These are phyloP conservation scores for Schizosaccharomyces versatilis DNA, from an alignment of 1,139 yeast species.

Conservation along the genomic window DNA sequence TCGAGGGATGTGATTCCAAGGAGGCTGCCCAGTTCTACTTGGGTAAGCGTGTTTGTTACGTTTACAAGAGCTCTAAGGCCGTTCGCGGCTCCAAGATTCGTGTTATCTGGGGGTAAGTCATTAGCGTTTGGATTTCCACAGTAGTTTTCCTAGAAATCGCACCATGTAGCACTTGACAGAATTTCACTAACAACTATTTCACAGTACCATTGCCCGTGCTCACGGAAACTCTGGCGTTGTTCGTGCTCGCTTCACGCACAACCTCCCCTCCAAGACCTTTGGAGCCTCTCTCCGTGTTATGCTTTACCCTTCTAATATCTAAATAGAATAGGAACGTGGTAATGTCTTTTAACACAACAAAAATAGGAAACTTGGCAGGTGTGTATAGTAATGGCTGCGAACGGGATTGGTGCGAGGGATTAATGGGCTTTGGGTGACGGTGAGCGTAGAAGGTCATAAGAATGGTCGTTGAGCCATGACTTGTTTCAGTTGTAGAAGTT, in stretches of 20 bases:
- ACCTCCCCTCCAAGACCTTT: slow-evolving; percentile 97
- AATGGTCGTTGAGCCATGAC: too few species aligned
- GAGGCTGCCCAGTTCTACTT: slow-evolving; percentile 96
- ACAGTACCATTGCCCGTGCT: slow-evolving; percentile 50
- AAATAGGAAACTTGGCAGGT: too few species aligned
- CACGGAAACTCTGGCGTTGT: slow-evolving; percentile 98
- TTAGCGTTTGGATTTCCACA: not conserved
- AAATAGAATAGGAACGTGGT: slow-evolving; percentile 19
- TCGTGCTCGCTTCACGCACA: slow-evolving; percentile 96
- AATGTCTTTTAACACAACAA: not conserved
- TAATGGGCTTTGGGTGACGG: too few species aligned
- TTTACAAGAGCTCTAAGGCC: slow-evolving; percentile 96
- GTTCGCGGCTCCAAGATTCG: slow-evolving; percentile 96
- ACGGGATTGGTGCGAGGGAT: too few species aligned
- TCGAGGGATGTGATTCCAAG: slow-evolving; percentile 75
- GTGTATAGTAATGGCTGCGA: too few species aligned
- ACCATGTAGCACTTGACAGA: not conserved
- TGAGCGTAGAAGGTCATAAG: too few species aligned
- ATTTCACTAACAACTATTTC: not conserved
- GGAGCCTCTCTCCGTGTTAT: slow-evolving; percentile 96
- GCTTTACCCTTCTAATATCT: slow-evolving; percentile 98
- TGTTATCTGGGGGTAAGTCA: slow-evolving; percentile 92
- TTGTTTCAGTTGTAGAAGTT: too few species aligned
- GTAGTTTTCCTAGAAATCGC: not conserved
- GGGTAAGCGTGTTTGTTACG: slow-evolving; percentile 98